phyloP scores from a whole-genome alignment of 352 stramenopile species.

The Globisporangium abappressorium region DNA sequence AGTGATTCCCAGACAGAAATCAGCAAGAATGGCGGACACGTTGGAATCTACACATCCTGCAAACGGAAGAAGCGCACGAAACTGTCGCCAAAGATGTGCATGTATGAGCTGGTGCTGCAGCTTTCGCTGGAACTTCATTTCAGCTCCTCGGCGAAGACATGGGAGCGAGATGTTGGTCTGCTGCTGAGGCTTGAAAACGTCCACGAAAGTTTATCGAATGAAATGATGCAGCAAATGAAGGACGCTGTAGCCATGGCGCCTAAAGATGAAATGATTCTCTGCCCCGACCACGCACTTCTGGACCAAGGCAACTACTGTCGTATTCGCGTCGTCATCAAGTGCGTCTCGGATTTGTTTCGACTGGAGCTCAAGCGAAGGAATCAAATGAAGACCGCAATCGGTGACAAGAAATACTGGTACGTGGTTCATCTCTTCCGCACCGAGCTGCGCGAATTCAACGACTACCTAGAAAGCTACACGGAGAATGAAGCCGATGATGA shows the following conservation, averaged over 20 bases:
- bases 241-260: conserved; percentile 5
- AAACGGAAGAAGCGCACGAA: conserved; percentile 16
- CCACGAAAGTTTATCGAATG: conserved; percentile 36
- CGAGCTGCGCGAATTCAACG: conserved; percentile 46
- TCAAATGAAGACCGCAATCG: conserved; percentile 24
- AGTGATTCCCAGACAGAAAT: not conserved
- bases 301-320: conserved; percentile 23
- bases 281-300: conserved; percentile 1
- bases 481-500: conserved; percentile 9
- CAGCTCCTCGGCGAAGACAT: conserved; percentile 25
- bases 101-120: conserved; percentile 42
- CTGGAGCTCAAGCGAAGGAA: conserved; percentile 47
- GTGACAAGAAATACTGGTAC: conserved; percentile 51
- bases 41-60: conserved; percentile 15
- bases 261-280: conserved; percentile 8
- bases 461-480: conserved; percentile 14
- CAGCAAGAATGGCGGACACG: not conserved
- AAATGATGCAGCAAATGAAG: conserved; percentile 25
- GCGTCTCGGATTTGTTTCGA: conserved; percentile 43
- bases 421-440: conserved; percentile 42
- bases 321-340: conserved; percentile 31
- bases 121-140: conserved; percentile 40
- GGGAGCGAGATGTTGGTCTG: conserved; percentile 49
- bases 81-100: conserved; percentile 25
- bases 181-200: conserved; percentile 50